These are phyloP conservation scores for Saksenaea vasiformis DNA, from an alignment of 371 early-diverging fungal genomes.

Conservation along the genomic window DNA sequence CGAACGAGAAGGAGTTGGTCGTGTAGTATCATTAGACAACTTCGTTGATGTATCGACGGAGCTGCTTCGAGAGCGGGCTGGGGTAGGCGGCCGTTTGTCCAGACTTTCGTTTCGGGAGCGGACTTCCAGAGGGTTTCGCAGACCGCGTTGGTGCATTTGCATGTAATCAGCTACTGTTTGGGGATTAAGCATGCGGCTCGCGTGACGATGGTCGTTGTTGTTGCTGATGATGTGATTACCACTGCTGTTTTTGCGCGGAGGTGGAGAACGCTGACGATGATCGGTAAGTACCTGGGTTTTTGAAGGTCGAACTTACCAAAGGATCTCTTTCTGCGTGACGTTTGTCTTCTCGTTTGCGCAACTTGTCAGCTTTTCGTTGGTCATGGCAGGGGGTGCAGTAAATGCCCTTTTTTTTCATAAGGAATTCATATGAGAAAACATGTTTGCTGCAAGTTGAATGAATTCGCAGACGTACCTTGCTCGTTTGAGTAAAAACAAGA, in stretches of 20 bases:
- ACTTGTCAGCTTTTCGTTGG: constrained; percentile 36
- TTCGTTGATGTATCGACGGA: constrained; percentile 31
- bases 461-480: constrained; percentile 46
- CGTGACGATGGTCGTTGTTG: constrained; percentile 8
- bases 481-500: constrained; percentile 81
- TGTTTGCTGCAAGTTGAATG: background rate
- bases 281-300: background rate
- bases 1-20: constrained; percentile 17
- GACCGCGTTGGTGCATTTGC: constrained; percentile 11
- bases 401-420: constrained; percentile 49
- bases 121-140: constrained; percentile 7
- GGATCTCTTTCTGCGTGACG: constrained; percentile 4
- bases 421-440: background rate
- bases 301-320: background rate
- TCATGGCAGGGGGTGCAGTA: constrained; percentile 51
- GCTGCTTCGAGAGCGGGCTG: constrained; percentile 41
- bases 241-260: background rate
- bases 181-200: constrained; percentile 21
- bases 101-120: constrained; percentile 4
- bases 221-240: background rate
- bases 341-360: constrained; percentile 37
- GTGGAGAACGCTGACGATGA: background rate
- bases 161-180: constrained; percentile 20
- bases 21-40: background rate
- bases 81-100: constrained; percentile 28